Base-by-base conservation (phyloP, 1,284 basidiomycete genomes). In the Trichosporon sp. region DNA sequence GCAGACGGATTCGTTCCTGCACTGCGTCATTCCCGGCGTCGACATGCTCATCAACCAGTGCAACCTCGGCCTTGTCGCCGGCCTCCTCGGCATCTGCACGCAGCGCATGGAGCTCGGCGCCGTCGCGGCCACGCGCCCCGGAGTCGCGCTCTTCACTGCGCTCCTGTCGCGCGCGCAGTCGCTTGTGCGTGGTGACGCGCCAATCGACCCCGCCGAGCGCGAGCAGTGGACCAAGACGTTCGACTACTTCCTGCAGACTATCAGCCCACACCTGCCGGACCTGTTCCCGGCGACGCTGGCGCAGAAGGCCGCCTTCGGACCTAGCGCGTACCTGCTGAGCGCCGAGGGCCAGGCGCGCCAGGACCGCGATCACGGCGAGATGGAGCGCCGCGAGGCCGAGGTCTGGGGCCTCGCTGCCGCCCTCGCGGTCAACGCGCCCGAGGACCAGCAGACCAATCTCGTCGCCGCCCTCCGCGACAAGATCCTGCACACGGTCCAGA, bases 251-350 rank as follows among this genome's bases (percentile, higher is more conserved):
- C 92, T 97, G 82, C 86, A 90, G 72, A 85, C 90, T 3, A 60
- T 98, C 42, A 86, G 89, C 1, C 90, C 92, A 0, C 87, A 92
- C 74, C 86, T 98, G 34, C 84, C 89, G 13, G 84, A 87, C 8
- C 87, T 99, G 23, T 99, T 99, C 88, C 95, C 96, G 0, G 96
- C 95, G 1, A 90, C 91, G 6, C 89, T 93, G 58, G 88, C 91
- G 34, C 86, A 82, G 64, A 78, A 88, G 51, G 79, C 87, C 3
- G 84, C 87, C 0, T 87, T 87, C 70, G 87, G 87, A 3, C 81
- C 83, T 1, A 79, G 82, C 18, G 78, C 82, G 18, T 85, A 85
- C 76, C 73, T 86, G 66, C 67, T 81, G 31, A 73, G 72, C 32
- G 72, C 65, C 13, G 76, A 78, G 38, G 72, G 75, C 70, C 75